Evolutionary conservation across 208 protist species (phyloP), one percentile per base, ranked within the genome.

Genomic region (Trypanosoma theileri): DNA sequence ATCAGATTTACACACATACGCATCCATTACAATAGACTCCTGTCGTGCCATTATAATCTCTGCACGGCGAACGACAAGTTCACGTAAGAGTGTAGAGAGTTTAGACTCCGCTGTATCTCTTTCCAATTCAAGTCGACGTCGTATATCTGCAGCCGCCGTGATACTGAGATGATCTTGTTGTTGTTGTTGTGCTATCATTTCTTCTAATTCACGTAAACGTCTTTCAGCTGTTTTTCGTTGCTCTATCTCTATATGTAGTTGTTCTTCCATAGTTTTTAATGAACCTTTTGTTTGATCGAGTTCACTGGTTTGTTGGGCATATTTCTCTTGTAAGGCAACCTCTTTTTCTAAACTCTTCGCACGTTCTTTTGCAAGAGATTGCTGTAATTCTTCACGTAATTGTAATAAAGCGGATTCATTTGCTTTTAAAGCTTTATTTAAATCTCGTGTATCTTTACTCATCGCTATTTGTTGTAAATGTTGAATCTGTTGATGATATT

Each of bases 371-470:
- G 52, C 68, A 19, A 63, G 44, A 1, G 60, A 59, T 24, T 61
- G 66, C 21, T 75, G 55, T 19, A 72, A 12, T 14, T 71, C 61
- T 26, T 65, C 56, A 28, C 59, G 57, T 50, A 75, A 46, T 41
- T 82, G 71, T 21, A 58, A 54, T 40, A 86, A 53, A 54, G 73
- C 73, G 4, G 59, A 60, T 12, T 73, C 60, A 45, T 84, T 80
- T 6, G 69, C 72, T 17, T 68, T 75, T 9, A 59, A 60, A 24
- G 12, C 59, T n/a, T 56, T 22, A 21, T 44, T 44, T 24, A 69
- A 61, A 22, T 68, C 55, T 17, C 60, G 10, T 28, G 52, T 64
- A 19, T 61, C 58, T 31, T 64, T 61, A 14, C 59, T 50, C 14
- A 17, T 10, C 13, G 80, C 69, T 0, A 65, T 1, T 19, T 69